A percentile compares a stretch with the other conserved stretches of the same genome.
Conservation (phyloP, 2,329 filamentous ascomycete species). For the Neofusicoccum ribis region DNA sequence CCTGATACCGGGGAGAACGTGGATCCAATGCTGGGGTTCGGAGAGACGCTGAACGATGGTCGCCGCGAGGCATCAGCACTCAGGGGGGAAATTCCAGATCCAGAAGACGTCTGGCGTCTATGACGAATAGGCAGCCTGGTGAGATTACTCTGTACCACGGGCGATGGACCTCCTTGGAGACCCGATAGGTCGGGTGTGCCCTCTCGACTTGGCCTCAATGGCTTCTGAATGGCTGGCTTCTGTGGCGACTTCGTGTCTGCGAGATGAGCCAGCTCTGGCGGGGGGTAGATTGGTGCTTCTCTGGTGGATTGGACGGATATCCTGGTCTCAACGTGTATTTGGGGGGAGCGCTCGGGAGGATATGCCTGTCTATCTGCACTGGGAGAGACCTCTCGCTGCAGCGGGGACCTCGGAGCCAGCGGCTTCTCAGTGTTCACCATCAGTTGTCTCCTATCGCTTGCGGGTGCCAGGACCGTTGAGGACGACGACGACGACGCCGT, state of each 20-base stretch:
- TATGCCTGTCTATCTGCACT: conserved; percentile 21
- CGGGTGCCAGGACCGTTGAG: conserved; percentile 59
- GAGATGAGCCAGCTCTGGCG: conserved; percentile 53
- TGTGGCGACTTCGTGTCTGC: conserved; percentile 58
- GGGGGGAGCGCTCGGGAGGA: conserved; percentile 38
- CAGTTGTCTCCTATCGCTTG: conserved; percentile 11
- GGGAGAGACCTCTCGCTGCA: conserved; percentile 30
- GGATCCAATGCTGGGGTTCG: conserved; percentile 35
- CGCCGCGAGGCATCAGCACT: background rate
- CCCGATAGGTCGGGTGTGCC: conserved; percentile 46
- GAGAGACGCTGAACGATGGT: conserved; percentile 27
- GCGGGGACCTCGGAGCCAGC: conserved; percentile 35
- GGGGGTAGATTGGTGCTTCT: conserved; percentile 29
- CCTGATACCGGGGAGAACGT: conserved; percentile 26
- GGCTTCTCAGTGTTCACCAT: conserved; percentile 23
- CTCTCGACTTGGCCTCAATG: conserved; percentile 47
- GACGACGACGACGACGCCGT: conserved; percentile 71
- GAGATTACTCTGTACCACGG: conserved; percentile 59
- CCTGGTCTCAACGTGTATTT: conserved; percentile 31
- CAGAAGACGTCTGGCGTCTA: conserved; percentile 52
- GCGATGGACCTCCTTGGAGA: conserved; percentile 47
- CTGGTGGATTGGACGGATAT: conserved; percentile 8
- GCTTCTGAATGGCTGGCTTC: conserved; percentile 43
- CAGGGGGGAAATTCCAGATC: conserved; percentile 4
- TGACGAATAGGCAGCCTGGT: conserved; percentile 48